Percentiles rank a stretch among this genome's conserved stretches.
phyloP scores from a whole-genome alignment of 192 early-diverging fungal genomes.

The Coemansia sp. region DNA sequence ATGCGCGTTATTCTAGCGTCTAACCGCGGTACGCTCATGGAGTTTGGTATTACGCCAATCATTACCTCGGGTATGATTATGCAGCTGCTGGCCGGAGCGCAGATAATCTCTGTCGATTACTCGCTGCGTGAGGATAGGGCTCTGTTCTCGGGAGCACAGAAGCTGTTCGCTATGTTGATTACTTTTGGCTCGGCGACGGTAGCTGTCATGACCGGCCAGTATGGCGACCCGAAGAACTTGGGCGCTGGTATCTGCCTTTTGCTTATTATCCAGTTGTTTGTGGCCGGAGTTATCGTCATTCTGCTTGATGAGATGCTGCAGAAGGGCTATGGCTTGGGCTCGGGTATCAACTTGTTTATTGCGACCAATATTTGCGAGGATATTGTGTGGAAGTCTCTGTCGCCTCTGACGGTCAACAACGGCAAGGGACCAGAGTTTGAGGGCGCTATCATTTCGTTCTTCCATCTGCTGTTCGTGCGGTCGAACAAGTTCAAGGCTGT shows the following conservation, averaged over 20 bases:
- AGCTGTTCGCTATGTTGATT: conserved; percentile 98
- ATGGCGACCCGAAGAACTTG: conserved; percentile 94
- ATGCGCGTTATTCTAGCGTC: conserved; percentile 99
- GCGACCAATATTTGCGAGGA: conserved; percentile 99
- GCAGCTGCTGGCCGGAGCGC: conserved; percentile 98
- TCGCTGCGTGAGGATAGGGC: conserved; percentile 98
- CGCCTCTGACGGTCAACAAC: conserved; percentile 96
- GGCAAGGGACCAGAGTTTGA: conserved; percentile 99
- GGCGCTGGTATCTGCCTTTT: conserved; percentile 96
- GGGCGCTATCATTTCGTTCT: conserved; percentile 93
- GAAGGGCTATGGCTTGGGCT: conserved; percentile 99
- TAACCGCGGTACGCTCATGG: conserved; percentile 99
- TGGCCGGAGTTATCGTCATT: conserved; percentile 97
- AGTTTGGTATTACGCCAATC: conserved; percentile 99
- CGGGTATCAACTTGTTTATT: conserved; percentile 99
- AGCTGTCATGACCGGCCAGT: conserved; percentile 97
- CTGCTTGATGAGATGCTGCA: conserved; percentile 98
- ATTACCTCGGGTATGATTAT: conserved; percentile 99
- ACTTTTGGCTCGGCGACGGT: conserved; percentile 98
- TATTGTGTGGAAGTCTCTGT: conserved; percentile 99
- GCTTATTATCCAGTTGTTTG: conserved; percentile 94
- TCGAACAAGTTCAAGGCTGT: conserved; percentile 95
- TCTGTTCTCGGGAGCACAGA: conserved; percentile 99
- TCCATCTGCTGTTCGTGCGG: conserved; percentile 94
- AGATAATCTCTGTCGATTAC: conserved; percentile 99